These are phyloP conservation scores for Penicillium janthinellum DNA, from an alignment of 2,329 filamentous ascomycete species.

Conservation along the genomic window DNA sequence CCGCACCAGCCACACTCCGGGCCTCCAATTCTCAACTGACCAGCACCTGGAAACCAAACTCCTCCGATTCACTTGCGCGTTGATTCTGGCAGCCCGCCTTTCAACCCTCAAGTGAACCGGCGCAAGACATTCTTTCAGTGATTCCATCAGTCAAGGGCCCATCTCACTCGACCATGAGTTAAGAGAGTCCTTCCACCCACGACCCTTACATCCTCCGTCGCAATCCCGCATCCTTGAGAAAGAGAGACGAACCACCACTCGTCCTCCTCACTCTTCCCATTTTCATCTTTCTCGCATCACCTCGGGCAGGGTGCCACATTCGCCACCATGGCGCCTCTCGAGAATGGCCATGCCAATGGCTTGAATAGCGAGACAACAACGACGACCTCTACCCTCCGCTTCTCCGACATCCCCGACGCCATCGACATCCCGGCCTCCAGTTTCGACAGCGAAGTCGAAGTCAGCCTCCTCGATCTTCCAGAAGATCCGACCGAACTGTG, in stretches of 20 bases:
- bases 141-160: slow-evolving; percentile 12
- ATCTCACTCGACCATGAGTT: slow-evolving; percentile 34
- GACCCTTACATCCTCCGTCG: slow-evolving; percentile 21
- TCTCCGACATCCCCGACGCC: slow-evolving; percentile 63
- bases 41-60: slow-evolving; percentile 19
- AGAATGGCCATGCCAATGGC: slow-evolving; percentile 57
- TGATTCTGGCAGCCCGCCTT: slow-evolving; percentile 12
- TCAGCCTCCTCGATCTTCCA: slow-evolving; percentile 85
- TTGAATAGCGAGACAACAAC: slow-evolving; percentile 49
- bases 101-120: slow-evolving; percentile 10
- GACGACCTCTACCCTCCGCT: slow-evolving; percentile 50
- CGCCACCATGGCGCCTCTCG: slow-evolving; percentile 53
- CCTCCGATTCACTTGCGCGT: slow-evolving; percentile 24
- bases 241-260: slow-evolving; percentile 1
- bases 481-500: slow-evolving; percentile 96
- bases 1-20: slow-evolving; percentile 24
- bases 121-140: slow-evolving; percentile 9
- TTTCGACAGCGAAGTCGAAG: slow-evolving; percentile 74
- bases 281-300: not conserved
- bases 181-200: slow-evolving; percentile 19
- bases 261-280: not conserved
- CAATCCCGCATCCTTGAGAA: slow-evolving; percentile 14
- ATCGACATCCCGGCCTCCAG: slow-evolving; percentile 67
- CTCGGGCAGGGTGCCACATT: not conserved
- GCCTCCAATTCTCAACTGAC: slow-evolving; percentile 20